Base-by-base conservation (phyloP, 179 eudicot genomes). In the Drosera spatulata region DNA sequence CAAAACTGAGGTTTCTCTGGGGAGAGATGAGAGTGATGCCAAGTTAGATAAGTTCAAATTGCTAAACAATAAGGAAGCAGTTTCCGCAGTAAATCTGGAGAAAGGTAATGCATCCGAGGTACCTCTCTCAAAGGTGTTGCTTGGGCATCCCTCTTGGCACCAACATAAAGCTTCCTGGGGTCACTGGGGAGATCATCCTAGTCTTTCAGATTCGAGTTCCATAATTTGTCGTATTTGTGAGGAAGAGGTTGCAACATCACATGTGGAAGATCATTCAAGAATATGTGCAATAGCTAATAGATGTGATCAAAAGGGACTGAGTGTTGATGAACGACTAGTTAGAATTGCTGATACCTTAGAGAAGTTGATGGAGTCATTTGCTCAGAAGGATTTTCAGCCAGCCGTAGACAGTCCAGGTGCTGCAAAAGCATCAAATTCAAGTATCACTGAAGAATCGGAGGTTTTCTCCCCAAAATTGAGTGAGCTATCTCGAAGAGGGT, bases 171-270 rank as follows among this genome's bases (percentile, higher is more conserved):
- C 68, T 62, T 93, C 95, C 40, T 85, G 93, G 97, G 97, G 95
- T 51, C 71, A 84, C 33, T 79, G 90, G 95, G 89, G 85, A 41
- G 98, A 88, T 72, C 91, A 80, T 54, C 77, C 87, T 10, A 79
- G 74, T 74, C 57, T 71, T 40, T 70, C 84, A 42, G 99, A 94
- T 58, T 97, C 83, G 47, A 85, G 82, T 65, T 86, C 95, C 63
- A 94, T 94, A 69, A 90, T 90, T 59, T 94, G 99, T 69, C 94
- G 99, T 59, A 94, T 94, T 57, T 94, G 99, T 80, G 99, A 94
- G 76, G 99, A 94, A 66, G 91, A 87, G 65, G 96, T 94, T 77
- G 88, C 88, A 14, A 94, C 99, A 50, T 80, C 83, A 73, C 97
- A 94, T 53, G 94, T 94, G 52, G 99, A 94, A 76, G 99, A 94